These are phyloP conservation scores for Salix dunnii DNA, from an alignment of 345 rosid species.

Conservation along the genomic window DNA sequence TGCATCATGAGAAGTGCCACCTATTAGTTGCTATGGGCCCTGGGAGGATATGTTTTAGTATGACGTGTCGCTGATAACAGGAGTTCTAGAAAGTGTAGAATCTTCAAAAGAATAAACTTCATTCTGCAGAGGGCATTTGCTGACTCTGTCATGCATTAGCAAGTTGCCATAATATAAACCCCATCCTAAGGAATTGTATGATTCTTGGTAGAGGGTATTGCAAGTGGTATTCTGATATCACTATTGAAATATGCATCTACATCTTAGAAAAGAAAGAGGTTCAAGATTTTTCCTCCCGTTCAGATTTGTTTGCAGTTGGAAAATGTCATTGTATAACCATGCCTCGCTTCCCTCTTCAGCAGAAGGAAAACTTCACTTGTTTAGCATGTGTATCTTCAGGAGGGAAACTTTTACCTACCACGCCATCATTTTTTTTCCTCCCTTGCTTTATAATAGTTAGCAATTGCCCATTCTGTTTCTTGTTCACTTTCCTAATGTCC, in stretches of 20 bases:
- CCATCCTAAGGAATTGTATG: background rate
- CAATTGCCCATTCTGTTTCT: background rate
- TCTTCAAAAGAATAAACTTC: background rate
- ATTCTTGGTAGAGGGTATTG: background rate
- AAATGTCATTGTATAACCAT: background rate
- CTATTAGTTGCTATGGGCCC: background rate
- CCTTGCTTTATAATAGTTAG: background rate
- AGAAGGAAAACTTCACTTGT: background rate
- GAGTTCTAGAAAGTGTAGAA: background rate
- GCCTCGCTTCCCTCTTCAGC: background rate
- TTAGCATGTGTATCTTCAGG: too few relatives aligned
- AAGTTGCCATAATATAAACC: background rate
- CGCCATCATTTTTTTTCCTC: background rate
- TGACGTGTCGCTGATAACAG: background rate
- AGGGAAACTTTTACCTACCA: background rate
- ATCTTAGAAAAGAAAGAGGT: background rate
- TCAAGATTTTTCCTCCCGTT: background rate
- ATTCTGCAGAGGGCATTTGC: background rate
- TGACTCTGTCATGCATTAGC: background rate
- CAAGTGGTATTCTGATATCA: background rate
- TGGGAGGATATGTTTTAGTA: background rate
- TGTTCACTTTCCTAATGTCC: conserved; percentile 1
- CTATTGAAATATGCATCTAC: background rate
- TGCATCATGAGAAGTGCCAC: background rate
- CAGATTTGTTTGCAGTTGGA: background rate